Conservation (phyloP, 108 stramenopile genomes). For the Cyclotella cryptica region DNA sequence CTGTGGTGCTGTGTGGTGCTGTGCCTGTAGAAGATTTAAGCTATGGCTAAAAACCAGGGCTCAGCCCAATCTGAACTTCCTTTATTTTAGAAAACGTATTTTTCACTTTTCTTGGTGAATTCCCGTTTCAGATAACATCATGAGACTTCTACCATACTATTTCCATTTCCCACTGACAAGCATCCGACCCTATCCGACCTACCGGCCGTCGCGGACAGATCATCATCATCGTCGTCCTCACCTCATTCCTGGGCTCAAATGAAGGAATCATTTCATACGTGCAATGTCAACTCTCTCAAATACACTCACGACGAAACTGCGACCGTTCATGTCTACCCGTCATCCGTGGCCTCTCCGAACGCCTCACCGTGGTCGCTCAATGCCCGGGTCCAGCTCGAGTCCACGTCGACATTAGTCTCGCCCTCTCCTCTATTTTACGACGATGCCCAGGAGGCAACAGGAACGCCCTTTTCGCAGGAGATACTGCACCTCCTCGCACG, state of each 20-base stretch:
- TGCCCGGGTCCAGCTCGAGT: conserved; percentile 42
- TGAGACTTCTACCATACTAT: too few relatives aligned
- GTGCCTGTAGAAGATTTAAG: too few relatives aligned
- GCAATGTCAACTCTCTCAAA: not conserved
- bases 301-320: conserved; percentile 44
- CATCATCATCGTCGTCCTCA: not conserved
- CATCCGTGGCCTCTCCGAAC: not conserved
- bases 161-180: too few relatives aligned
- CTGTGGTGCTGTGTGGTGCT: too few relatives aligned
- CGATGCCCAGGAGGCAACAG: not conserved
- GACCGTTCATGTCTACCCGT: conserved; percentile 30
- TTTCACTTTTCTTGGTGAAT: too few relatives aligned
- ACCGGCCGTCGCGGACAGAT: not conserved
- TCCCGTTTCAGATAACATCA: too few relatives aligned
- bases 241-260: not conserved
- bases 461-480: conserved; percentile 44
- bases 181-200: too few relatives aligned
- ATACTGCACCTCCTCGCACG: conserved; percentile 32
- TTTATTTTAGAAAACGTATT: too few relatives aligned
- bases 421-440: conserved; percentile 32
- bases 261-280: not conserved
- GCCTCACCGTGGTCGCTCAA: conserved; percentile 34
- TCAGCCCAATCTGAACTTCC: too few relatives aligned
- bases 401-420: conserved; percentile 39
- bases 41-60: too few relatives aligned